Percentiles rank a stretch among this genome's conserved stretches.
These are phyloP conservation scores for Lactarius akahatsu DNA, from an alignment of 768 basidiomycete genomes.

Conservation along the genomic window DNA sequence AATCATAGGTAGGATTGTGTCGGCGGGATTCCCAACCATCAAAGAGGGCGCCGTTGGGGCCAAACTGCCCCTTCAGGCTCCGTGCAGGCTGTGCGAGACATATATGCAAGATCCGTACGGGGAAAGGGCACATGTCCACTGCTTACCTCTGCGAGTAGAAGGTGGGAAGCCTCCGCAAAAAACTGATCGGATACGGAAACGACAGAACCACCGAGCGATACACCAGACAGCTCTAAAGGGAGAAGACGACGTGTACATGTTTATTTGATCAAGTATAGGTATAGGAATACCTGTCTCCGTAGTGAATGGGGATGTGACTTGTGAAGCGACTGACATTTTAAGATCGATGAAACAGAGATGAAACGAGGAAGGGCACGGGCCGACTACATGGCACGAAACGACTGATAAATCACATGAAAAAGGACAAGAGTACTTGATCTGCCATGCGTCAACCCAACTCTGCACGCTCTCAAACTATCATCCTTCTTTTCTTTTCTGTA, in stretches of 20 bases:
- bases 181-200: slow-evolving; percentile 90
- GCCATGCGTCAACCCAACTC: not conserved
- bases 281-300: slow-evolving; percentile 47
- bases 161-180: slow-evolving; percentile 83
- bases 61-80: slow-evolving; percentile 94
- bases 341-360: slow-evolving; percentile 21
- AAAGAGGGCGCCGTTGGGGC: slow-evolving; percentile 90
- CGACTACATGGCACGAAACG: too few species aligned
- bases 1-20: slow-evolving; percentile 87
- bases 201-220: slow-evolving; percentile 74
- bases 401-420: slow-evolving; percentile 34
- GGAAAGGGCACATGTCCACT: not conserved
- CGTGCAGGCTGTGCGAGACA: slow-evolving; percentile 62
- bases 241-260: not conserved
- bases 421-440: slow-evolving; percentile 1
- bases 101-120: slow-evolving; percentile 2
- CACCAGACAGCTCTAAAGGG: slow-evolving; percentile 81
- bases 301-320: slow-evolving; percentile 48
- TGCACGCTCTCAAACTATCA: not conserved
- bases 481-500: slow-evolving; percentile 23
- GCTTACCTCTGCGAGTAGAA: slow-evolving; percentile 78
- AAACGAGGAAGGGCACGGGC: slow-evolving; percentile 41
- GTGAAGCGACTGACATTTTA: slow-evolving; percentile 32
- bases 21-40: slow-evolving; percentile 93
- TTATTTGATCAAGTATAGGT: slow-evolving; percentile 1